phyloP scores from a whole-genome alignment of 2,329 filamentous ascomycete species.

The Penicillium freii region DNA sequence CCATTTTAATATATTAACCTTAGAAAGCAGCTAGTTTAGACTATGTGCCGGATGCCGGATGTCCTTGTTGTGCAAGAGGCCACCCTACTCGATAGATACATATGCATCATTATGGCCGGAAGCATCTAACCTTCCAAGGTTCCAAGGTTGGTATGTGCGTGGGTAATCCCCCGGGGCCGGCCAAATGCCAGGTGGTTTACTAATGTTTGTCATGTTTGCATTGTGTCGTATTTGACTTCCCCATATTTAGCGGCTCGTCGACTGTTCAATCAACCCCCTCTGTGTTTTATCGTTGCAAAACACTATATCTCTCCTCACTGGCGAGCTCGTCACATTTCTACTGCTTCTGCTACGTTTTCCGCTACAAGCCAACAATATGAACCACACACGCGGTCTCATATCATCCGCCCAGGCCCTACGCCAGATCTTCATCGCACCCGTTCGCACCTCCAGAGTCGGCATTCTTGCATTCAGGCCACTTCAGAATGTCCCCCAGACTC shows the following conservation, averaged over 20 bases:
- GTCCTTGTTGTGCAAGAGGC: neutral
- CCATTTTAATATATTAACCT: no score
- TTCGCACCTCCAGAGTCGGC: conserved; percentile 14
- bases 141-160: neutral
- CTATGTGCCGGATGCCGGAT: neutral
- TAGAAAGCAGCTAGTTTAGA: neutral
- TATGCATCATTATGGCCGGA: neutral
- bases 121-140: neutral
- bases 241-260: neutral
- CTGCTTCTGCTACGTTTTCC: neutral
- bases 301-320: neutral
- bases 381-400: conserved; percentile 34
- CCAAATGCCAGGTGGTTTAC: neutral
- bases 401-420: conserved; percentile 35
- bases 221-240: neutral
- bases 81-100: neutral
- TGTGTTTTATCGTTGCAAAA: neutral
- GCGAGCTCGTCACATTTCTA: neutral
- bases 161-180: no score
- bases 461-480: conserved; percentile 11
- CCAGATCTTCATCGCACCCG: conserved; percentile 29
- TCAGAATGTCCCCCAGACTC: conserved; percentile 14
- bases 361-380: conserved; percentile 24
- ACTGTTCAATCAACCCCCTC: neutral
- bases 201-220: conserved; percentile 6